Evolutionary conservation across 805 yeast species (phyloP).

Genomic region (Yarrowia porcina): DNA sequence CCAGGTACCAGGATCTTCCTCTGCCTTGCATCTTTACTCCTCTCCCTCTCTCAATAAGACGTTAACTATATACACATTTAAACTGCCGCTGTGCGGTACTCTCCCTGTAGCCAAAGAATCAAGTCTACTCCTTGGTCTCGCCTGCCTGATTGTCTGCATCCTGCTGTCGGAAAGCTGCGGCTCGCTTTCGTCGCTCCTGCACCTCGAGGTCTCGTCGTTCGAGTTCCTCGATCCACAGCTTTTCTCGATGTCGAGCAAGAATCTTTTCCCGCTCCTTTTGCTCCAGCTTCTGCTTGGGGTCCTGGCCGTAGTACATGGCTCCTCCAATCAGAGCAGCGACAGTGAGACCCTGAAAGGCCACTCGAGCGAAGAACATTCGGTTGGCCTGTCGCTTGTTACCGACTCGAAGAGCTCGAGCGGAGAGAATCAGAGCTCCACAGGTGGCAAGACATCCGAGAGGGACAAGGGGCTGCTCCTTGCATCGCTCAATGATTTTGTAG

Average conservation of each 20-base stretch:
- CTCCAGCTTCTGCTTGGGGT: conserved; percentile 27
- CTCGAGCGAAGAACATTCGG: conserved; percentile 85
- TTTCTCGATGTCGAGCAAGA: conserved; percentile 82
- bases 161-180: conserved; percentile 39
- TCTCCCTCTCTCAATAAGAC: not conserved
- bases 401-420: conserved; percentile 67
- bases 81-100: too few species aligned
- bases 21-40: not conserved
- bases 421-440: conserved; percentile 72
- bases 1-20: too few species aligned
- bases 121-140: too few species aligned
- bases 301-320: conserved; percentile 59
- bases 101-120: too few species aligned
- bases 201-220: conserved; percentile 80
- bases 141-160: not conserved
- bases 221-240: conserved; percentile 76
- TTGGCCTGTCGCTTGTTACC: conserved; percentile 79
- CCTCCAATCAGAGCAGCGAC: conserved; percentile 79
- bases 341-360: conserved; percentile 80
- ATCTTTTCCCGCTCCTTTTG: conserved; percentile 63
- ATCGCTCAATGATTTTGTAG: conserved; percentile 40
- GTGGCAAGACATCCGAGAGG: conserved; percentile 81
- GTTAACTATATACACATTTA: conserved; percentile 25
- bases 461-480: conserved; percentile 84
- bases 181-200: conserved; percentile 65